phyloP scores from a whole-genome alignment of 352 stramenopile genomes.

The Pythium guiyangense region DNA sequence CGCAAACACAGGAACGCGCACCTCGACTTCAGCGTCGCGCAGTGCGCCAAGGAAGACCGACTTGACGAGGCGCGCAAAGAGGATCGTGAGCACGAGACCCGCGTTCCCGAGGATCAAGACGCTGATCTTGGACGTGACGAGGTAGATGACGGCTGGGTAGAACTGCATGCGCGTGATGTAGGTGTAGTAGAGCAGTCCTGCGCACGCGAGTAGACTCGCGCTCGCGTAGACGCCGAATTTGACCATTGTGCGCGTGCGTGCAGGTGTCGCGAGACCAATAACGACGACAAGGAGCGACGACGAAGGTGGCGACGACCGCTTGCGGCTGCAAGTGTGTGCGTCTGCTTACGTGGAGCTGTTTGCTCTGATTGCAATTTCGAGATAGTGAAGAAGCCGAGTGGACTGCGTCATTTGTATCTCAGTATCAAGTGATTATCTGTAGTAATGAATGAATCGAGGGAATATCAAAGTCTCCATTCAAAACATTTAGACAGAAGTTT shows the following conservation, averaged over 20 bases:
- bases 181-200: conserved; percentile 89
- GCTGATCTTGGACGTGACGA: conserved; percentile 96
- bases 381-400: too few relatives aligned
- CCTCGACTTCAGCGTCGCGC: conserved; percentile 82
- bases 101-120: conserved; percentile 96
- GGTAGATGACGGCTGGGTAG: conserved; percentile 96
- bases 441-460: too few relatives aligned
- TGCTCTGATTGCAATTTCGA: too few relatives aligned
- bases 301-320: too few relatives aligned
- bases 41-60: conserved; percentile 84
- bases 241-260: conserved; percentile 23
- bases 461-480: too few relatives aligned
- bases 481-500: too few relatives aligned
- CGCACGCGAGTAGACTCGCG: conserved; percentile 77
- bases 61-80: conserved; percentile 70
- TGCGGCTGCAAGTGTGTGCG: too few relatives aligned
- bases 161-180: conserved; percentile 95
- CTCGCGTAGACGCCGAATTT: conserved; percentile 89
- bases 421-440: too few relatives aligned
- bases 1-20: conserved; percentile 11
- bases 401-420: too few relatives aligned
- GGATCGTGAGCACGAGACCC: conserved; percentile 87
- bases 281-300: too few relatives aligned
- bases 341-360: too few relatives aligned
- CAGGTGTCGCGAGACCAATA: conserved; percentile 17